Evolutionary conservation across 352 stramenopile species (phyloP), one percentile per base, ranked within the genome.

Genomic region (Globisporangium apiculatum): DNA sequence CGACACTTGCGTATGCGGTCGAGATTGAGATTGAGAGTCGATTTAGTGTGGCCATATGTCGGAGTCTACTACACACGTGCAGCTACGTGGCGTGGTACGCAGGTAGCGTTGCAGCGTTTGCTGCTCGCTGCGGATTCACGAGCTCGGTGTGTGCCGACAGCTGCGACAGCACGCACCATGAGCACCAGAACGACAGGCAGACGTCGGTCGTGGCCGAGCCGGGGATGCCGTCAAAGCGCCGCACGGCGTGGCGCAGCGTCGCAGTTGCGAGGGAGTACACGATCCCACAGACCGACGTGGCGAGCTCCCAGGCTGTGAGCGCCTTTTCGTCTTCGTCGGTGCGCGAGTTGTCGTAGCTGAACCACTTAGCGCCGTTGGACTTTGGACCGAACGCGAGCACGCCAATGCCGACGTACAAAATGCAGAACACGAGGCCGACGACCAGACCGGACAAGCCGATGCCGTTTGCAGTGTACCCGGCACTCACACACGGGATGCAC

Each of bases 401-500:
- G 1, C 24, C 15, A 2, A 35, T 17, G 1, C 31, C 53, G 12
- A 37, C 41, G 51, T 55, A 58, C 36, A 36, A 50, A 5, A 45
- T n/a, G 15, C 49, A 58, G 45, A 64, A 53, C 15, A 46, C 40
- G 47, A 58, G 12, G 4, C 17, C 51, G 10, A 55, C 47, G 47
- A 64, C 48, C 12, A 48, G n/a, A n/a, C n/a, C n/a, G n/a, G n/a
- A n/a, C n/a, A n/a, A n/a, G n/a, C n/a, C n/a, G n/a, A 58, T 41
- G 18, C 35, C 1, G 61, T 41, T 37, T 50, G 45, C 40, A 38
- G 55, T 15, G 56, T 62, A 61, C 48, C 55, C 24, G 48, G 48
- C 18, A 37, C 37, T 65, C 8, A 77, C 45, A 31, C 58, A 75
- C 45, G 69, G 69, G n/a, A n/a, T n/a, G n/a, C n/a, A n/a, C n/a